phyloP scores from a whole-genome alignment of 75 land plant genomes.

The Larix kaempferi region DNA sequence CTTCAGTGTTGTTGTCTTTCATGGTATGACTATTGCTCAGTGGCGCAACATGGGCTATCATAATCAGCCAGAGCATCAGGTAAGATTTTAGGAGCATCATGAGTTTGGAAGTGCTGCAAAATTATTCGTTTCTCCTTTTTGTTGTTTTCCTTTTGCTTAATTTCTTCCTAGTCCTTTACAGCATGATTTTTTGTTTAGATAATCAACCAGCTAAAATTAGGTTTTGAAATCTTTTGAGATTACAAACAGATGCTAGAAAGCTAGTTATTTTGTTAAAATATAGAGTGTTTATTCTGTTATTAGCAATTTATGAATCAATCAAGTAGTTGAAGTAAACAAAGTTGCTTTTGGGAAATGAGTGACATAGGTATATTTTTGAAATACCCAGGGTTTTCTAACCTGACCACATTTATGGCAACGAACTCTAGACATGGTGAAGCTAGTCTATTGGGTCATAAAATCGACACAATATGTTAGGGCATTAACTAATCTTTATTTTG shows the following conservation, averaged over 20 bases:
- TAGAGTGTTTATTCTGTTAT: too few relatives aligned
- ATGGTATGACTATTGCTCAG: conserved; percentile 97
- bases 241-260: neutral
- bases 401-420: too few relatives aligned
- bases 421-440: too few relatives aligned
- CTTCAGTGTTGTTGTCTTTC: conserved; percentile 95
- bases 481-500: too few relatives aligned
- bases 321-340: too few relatives aligned
- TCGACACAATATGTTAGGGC: too few relatives aligned
- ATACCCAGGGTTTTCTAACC: too few relatives aligned
- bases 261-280: too few relatives aligned
- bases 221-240: neutral
- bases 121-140: neutral
- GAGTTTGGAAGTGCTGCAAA: neutral
- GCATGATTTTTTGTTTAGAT: neutral
- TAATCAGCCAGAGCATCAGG: conserved; percentile 86
- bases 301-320: too few relatives aligned
- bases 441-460: too few relatives aligned
- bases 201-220: neutral
- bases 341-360: too few relatives aligned
- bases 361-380: too few relatives aligned
- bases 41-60: conserved; percentile 99
- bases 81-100: conserved; percentile 9
- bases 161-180: neutral
- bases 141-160: neutral